Evolutionary conservation across 1,284 basidiomycete genomes (phyloP), one percentile per base, ranked within the genome.

Genomic region (Malassezia nana): DNA sequence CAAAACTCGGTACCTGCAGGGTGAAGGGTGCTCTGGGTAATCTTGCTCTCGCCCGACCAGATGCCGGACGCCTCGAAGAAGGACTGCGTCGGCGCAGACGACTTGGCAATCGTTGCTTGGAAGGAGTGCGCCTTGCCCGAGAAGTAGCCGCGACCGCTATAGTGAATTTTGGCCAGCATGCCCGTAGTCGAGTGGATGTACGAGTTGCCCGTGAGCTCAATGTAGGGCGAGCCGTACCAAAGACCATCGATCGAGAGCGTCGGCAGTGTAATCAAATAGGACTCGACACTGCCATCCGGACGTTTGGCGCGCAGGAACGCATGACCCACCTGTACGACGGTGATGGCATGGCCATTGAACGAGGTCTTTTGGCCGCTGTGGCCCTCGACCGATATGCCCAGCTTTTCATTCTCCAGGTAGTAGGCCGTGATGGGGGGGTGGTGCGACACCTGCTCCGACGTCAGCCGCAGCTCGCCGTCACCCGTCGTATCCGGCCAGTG

Each of bases 261-360:
- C 31, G 79, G 92, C 30, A 98, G 81, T 4, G 91, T 95, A 74
- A 98, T 87, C 50, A 96, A 78, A 77, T 87, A 96, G 58, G 84
- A 80, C 55, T 70, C 67, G 71, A 88, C 86, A 57, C 79, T 77
- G 29, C 67, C 70, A 2, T 82, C 83, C 9, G 78, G 77, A 4
- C 82, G 78, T 52, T 80, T 77, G 52, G 94, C 79, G 12, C 82
- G 85, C 38, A 98, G 78, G 26, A 86, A 76, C 6, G 91, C 91
- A 68, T 98, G 92, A 6, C 92, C 92, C 60, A 95, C 86, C 76
- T 98, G 92, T 77, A 88, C 90, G 50, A 98, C 92, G 76, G 83
- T 75, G 52, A 96, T 95, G 58, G 84, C 83, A 7, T 80, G 78
- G 22, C 78, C 78, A 31, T 78, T 79, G 75, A 82, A 82, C 20